These are phyloP conservation scores for Citeromyces nyonsensis DNA, from an alignment of 805 yeast species.

Conservation along the genomic window DNA sequence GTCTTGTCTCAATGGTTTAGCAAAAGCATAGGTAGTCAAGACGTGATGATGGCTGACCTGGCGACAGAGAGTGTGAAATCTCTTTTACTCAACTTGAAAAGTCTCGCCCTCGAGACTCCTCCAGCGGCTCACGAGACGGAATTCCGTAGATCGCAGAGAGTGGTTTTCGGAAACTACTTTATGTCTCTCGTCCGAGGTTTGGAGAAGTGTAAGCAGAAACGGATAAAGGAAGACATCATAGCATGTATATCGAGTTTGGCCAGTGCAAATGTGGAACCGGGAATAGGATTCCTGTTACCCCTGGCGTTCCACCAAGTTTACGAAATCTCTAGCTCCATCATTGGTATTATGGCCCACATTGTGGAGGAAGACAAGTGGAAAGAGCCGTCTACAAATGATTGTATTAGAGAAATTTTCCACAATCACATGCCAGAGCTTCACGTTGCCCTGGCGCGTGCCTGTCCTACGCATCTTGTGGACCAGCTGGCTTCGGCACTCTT, in stretches of 20 bases:
- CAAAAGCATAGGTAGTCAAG: too few relatives aligned
- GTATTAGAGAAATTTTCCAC: too few relatives aligned
- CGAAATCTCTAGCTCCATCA: conserved; percentile 53
- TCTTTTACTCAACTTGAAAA: conserved; percentile 35
- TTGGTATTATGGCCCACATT: conserved; percentile 65
- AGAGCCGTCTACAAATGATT: too few relatives aligned
- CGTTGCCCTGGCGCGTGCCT: conserved; percentile 38
- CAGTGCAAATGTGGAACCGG: conserved; percentile 62
- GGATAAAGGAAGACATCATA: too few relatives aligned
- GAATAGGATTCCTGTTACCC: conserved; percentile 61
- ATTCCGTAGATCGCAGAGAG: conserved; percentile 13
- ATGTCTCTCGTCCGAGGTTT: conserved; percentile 39
- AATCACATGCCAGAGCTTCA: conserved; percentile 18
- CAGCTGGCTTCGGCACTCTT: conserved; percentile 52
- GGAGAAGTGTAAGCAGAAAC: conserved; percentile 18
- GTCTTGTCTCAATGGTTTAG: conserved; percentile 14
- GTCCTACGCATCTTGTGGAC: conserved; percentile 58
- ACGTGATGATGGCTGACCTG: conserved; percentile 23
- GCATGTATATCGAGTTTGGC: conserved; percentile 41
- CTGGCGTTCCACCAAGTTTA: conserved; percentile 60
- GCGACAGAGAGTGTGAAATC: conserved; percentile 50
- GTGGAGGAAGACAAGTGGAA: conserved; percentile 12
- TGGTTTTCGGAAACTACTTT: conserved; percentile 57
- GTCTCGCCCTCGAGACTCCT: conserved; percentile 43
- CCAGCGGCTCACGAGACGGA: conserved; percentile 36